Percentiles rank a stretch among this genome's conserved stretches.
These are phyloP conservation scores for Phytophthora vignae DNA, from an alignment of 352 stramenopile species.

Conservation along the genomic window DNA sequence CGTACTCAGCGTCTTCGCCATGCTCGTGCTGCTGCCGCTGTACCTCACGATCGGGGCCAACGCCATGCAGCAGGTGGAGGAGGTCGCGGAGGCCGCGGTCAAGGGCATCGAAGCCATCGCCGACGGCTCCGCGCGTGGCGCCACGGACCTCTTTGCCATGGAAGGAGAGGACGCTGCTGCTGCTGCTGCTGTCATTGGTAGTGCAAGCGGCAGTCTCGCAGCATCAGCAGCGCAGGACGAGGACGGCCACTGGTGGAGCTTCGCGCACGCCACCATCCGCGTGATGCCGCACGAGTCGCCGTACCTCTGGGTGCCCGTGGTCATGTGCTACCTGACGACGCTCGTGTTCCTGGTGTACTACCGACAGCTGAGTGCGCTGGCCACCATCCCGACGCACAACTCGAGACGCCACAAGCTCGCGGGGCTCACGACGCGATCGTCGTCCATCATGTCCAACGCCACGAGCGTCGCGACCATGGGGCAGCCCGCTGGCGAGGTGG, in stretches of 20 bases:
- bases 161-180: constrained; percentile 6
- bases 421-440: constrained; percentile 26
- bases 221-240: constrained; percentile 21
- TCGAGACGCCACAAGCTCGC: constrained; percentile 14
- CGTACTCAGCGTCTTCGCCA: constrained; percentile 65
- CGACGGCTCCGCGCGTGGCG: constrained; percentile 11
- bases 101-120: constrained; percentile 37
- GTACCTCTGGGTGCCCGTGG: constrained; percentile 82
- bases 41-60: constrained; percentile 71
- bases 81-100: constrained; percentile 33
- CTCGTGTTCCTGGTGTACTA: constrained; percentile 79
- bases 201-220: background rate
- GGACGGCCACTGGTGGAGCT: constrained; percentile 77
- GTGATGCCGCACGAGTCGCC: constrained; percentile 80
- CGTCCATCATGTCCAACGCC: constrained; percentile 37
- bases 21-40: constrained; percentile 75
- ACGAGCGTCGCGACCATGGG: constrained; percentile 31
- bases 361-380: constrained; percentile 66
- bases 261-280: constrained; percentile 81
- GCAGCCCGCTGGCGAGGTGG: constrained; percentile 22
- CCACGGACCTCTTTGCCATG: constrained; percentile 18
- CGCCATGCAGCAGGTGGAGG: constrained; percentile 39
- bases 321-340: constrained; percentile 81
- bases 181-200: background rate
- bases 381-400: constrained; percentile 56